Evolutionary conservation across 2,329 filamentous ascomycete genomes (phyloP).

Genomic region (Saccharata proteae): DNA sequence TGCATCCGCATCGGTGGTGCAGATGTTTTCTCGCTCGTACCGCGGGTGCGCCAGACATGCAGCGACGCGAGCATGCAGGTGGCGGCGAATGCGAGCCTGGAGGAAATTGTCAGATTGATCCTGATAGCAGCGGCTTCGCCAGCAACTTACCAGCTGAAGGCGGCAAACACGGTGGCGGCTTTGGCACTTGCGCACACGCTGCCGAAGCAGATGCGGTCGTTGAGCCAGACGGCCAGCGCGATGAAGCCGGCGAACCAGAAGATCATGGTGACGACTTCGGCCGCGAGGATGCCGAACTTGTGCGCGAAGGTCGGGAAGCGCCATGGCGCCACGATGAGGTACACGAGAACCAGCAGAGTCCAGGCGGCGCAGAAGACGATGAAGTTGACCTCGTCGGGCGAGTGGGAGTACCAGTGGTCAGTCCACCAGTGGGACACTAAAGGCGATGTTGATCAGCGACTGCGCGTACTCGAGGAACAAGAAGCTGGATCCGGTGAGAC

Average conservation of each 20-base stretch:
- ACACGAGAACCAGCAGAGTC: constrained; percentile 54
- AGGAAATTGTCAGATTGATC: too few species aligned
- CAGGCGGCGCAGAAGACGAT: constrained; percentile 69
- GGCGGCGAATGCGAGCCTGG: constrained; percentile 39
- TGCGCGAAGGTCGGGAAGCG: constrained; percentile 50
- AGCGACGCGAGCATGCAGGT: constrained; percentile 39
- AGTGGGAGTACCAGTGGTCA: constrained; percentile 37
- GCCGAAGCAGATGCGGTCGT: constrained; percentile 43
- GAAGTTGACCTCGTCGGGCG: constrained; percentile 56
- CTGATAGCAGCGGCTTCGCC: constrained; percentile 36
- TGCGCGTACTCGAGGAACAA: too few species aligned
- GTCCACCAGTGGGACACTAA: constrained; percentile 46
- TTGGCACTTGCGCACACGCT: constrained; percentile 48
- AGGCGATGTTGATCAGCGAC: constrained; percentile 10
- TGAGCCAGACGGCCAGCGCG: constrained; percentile 56
- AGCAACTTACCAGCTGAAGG: constrained; percentile 47
- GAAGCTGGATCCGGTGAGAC: too few species aligned
- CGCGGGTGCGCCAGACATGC: constrained; percentile 32
- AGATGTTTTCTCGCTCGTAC: constrained; percentile 18
- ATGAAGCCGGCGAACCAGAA: constrained; percentile 89
- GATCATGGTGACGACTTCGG: constrained; percentile 63
- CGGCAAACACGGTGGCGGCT: constrained; percentile 54
- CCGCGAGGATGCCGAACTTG: constrained; percentile 49
- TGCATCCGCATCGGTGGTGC: constrained; percentile 27
- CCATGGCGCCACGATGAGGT: constrained; percentile 55